Evolutionary conservation across 176 grass and related monocot species (phyloP), one percentile per base, ranked within the genome.

Genomic region (Cenchrus fungigraminus): DNA sequence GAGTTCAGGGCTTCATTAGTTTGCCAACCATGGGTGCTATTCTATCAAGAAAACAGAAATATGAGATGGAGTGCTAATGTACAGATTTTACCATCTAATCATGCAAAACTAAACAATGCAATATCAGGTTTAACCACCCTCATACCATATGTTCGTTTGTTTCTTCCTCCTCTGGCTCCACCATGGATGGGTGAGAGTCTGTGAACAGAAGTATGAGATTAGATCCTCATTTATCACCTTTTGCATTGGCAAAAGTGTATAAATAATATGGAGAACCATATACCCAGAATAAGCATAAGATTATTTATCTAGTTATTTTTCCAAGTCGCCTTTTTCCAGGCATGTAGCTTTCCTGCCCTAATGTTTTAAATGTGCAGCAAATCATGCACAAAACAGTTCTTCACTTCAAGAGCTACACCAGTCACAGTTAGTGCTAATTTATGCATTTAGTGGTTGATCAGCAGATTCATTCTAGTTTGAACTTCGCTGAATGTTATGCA

Each of bases 111-210:
- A 79, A 61, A 78, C 19, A 84, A 61, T 42, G 42, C 13, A 84
- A 75, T 19, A 72, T 79, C 80, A 80, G 55, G 58, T 29, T 54
- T 74, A 87, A 53, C 34, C 62, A 57, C 17, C 55, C 45, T n/a
- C 71, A 61, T 95, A 92, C 93, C 93, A 90, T 54, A 86, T 86
- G 69, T 50, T 88, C 83, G 47, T 90, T 79, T 82, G 83, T 78
- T 66, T 82, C 93, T 81, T 86, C 86, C 55, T 85, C 76, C 66
- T 95, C 88, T 17, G 62, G 82, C 73, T 92, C 90, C 65, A 88
- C 40, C 79, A 81, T 79, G 62, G 83, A 79, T 11, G 86, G 56
- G 44, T 85, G 81, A 6, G 88, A 71, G 51, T 90, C 93, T 92
- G 61, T 92, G 61, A 82, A 58, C 64, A 74, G 2, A 89, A 79